Evolutionary conservation across 1,139 yeast genomes (phyloP), one percentile per base, ranked within the genome.

Genomic region (Kodamaea sp.): DNA sequence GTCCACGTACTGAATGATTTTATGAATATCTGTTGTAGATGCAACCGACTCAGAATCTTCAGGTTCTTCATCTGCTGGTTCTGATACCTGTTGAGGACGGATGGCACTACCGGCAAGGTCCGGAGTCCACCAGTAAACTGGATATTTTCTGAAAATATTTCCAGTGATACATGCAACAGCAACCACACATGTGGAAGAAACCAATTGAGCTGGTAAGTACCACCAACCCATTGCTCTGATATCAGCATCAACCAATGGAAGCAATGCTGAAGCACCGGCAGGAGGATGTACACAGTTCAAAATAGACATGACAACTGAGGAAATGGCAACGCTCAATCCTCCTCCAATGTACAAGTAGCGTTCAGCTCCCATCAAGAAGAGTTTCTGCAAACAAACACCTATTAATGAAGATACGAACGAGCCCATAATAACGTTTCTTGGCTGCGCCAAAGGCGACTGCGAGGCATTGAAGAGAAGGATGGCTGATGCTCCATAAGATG

Each of bases 211-310:
- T 0, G 85, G 83, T 14, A 82, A 46, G 48, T 73, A 80, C 78
- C 83, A 78, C 89, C 89, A 82, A 32, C 88, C 74, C 71, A 82
- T 67, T 2, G 34, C 43, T 5, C 77, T 54, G 5, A 79, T 62
- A 5, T 54, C 48, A 0, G 55, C 71, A 39, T 78, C 83, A 0
- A 76, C 51, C 7, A 74, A 61, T 0, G 88, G 86, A 7, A 82
- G 56, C 18, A 82, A 53, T 0, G 89, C 87, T 9, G 83, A 73
- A 1, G 89, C 88, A 2, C 89, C 89, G 1, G 84, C 83, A 0
- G 89, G 89, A 0, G 89, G 89, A 55, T 82, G 89, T 1, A 80
- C 74, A 38, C 81, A 73, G 45, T 78, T 78, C 6, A 70, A 55
- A 0, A 80, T 47, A n/a, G 76, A 59, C 86, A 81, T 80, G 10